These are phyloP conservation scores for Cutaneotrichosporon cutaneum DNA, from an alignment of 1,284 basidiomycete species.

Conservation along the genomic window DNA sequence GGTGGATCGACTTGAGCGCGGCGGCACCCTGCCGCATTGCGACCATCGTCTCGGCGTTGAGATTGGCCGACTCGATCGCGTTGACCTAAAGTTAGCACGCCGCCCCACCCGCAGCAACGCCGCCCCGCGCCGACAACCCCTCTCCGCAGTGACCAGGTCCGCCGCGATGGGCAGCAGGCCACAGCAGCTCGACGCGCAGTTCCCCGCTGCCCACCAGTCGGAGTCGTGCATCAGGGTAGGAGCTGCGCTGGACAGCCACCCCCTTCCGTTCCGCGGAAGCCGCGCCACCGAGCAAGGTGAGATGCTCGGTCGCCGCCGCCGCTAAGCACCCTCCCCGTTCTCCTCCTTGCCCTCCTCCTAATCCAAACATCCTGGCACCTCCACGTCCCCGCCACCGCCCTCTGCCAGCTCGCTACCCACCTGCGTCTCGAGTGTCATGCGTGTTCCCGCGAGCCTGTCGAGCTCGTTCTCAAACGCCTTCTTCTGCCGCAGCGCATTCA, in stretches of 20 bases:
- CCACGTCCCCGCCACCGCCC: neutral
- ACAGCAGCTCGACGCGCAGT: neutral
- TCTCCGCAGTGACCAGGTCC: neutral
- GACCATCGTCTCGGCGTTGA: slow-evolving; percentile 96
- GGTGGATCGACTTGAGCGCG: slow-evolving; percentile 89
- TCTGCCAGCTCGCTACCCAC: slow-evolving; percentile 38
- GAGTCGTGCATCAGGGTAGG: neutral
- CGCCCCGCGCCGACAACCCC: neutral
- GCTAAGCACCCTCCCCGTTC: neutral
- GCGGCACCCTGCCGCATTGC: slow-evolving; percentile 96
- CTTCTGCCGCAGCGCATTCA: slow-evolving; percentile 90
- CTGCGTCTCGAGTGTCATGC: slow-evolving; percentile 93
- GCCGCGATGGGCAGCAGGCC: too few species aligned
- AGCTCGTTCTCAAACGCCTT: slow-evolving; percentile 87
- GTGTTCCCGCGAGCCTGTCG: slow-evolving; percentile 79
- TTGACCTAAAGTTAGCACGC: slow-evolving; percentile 60
- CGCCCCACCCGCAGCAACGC: neutral
- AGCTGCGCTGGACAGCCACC: neutral
- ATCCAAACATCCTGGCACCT: neutral
- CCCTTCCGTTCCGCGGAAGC: neutral
- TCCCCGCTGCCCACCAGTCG: neutral
- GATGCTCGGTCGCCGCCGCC: neutral
- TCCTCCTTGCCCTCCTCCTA: neutral
- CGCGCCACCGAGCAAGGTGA: neutral
- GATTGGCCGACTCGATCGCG: slow-evolving; percentile 94